Percentiles rank a stretch among this genome's conserved stretches.
phyloP scores from a whole-genome alignment of 2,329 filamentous ascomycete species.

The Verruconis gallopava region DNA sequence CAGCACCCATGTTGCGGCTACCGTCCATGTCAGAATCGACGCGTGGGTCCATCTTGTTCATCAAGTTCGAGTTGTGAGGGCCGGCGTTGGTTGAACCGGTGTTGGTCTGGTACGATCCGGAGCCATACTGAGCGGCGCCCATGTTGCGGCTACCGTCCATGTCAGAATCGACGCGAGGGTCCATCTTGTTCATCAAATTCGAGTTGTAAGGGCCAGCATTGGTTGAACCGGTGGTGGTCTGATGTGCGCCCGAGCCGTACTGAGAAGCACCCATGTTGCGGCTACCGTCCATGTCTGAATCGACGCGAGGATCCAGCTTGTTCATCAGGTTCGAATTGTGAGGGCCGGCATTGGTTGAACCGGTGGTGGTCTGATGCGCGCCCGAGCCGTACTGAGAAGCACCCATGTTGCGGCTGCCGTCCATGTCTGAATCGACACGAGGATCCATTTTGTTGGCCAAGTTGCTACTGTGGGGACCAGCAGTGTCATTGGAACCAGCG shows the following conservation, averaged over 20 bases:
- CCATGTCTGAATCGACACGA: constrained; percentile 13
- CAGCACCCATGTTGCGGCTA: background rate
- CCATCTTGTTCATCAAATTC: constrained; percentile 17
- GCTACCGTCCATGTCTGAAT: constrained; percentile 7
- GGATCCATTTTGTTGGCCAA: constrained; percentile 12
- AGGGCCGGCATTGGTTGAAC: constrained; percentile 13
- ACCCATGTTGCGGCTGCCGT: constrained; percentile 4
- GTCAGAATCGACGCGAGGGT: constrained; percentile 19
- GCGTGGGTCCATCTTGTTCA: constrained; percentile 14
- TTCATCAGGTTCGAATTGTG: constrained; percentile 1
- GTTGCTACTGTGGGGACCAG: constrained; percentile 6
- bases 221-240: constrained; percentile 9
- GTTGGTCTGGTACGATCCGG: background rate
- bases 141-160: constrained; percentile 16
- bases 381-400: constrained; percentile 5
- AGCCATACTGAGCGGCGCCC: background rate
- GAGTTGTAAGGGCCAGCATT: constrained; percentile 18
- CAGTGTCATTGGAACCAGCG: constrained; percentile 4
- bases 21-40: background rate
- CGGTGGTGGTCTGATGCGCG: constrained; percentile 9
- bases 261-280: constrained; percentile 2
- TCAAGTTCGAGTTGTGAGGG: constrained; percentile 6
- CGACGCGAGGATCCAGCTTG: background rate
- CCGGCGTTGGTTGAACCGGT: constrained; percentile 12
- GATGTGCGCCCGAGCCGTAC: constrained; percentile 1